Conservation (phyloP, 1,284 basidiomycete species). For the Veloboletus limbatus region DNA sequence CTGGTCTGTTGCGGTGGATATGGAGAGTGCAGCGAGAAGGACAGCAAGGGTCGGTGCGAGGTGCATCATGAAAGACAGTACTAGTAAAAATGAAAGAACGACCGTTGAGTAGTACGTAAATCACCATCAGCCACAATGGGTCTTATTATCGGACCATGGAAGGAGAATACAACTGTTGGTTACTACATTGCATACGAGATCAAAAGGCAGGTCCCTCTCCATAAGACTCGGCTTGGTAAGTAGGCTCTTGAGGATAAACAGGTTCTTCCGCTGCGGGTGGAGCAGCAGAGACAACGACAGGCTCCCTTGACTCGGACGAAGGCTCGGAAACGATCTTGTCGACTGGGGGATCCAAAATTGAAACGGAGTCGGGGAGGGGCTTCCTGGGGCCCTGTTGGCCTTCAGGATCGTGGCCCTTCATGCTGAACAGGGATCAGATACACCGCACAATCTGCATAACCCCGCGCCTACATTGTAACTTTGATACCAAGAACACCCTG, state of each 20-base stretch:
- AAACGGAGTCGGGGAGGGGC: constrained; percentile 95
- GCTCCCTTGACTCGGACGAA: constrained; percentile 76
- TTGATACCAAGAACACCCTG: constrained; percentile 99
- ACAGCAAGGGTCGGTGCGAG: constrained; percentile 3
- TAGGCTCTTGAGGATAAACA: constrained; percentile 40
- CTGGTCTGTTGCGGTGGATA: background rate
- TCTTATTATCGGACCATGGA: background rate
- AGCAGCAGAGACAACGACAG: constrained; percentile 49
- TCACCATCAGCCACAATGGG: too few relatives aligned
- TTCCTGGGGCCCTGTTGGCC: constrained; percentile 87
- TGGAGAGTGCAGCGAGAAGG: constrained; percentile 17
- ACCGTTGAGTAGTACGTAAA: constrained; percentile 17
- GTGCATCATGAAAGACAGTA: constrained; percentile 17
- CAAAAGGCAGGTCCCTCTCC: constrained; percentile 51
- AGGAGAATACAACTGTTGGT: constrained; percentile 18
- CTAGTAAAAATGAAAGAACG: background rate
- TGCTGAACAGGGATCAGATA: constrained; percentile 49
- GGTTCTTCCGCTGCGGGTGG: constrained; percentile 53
- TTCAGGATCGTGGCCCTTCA: constrained; percentile 96
- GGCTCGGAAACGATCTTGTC: constrained; percentile 81
- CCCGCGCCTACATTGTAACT: constrained; percentile 88
- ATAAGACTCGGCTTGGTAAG: constrained; percentile 36
- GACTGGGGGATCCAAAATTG: constrained; percentile 80
- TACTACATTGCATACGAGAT: constrained; percentile 25
- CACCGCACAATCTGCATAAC: background rate